Conservation (phyloP, 352 stramenopile species). For the Pythium pyrilobum region DNA sequence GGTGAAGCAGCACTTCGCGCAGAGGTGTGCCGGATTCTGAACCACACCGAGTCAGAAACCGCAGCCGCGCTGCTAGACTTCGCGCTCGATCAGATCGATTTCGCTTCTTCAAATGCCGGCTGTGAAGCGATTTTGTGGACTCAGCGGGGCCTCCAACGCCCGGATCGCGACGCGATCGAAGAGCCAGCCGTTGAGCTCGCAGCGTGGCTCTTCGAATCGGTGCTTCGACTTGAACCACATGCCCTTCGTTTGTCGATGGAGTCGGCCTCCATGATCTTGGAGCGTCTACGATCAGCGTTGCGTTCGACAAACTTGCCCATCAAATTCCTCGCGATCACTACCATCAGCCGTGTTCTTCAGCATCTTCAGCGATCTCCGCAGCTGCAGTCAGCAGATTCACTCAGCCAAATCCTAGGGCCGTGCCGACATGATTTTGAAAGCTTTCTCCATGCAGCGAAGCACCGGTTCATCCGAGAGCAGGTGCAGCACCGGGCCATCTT, state of each 20-base stretch:
- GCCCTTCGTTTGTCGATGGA: neutral
- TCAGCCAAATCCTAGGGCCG: slow-evolving; percentile 1
- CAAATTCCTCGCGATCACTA: slow-evolving; percentile 49
- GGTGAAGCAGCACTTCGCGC: neutral
- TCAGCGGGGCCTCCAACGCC: slow-evolving; percentile 46
- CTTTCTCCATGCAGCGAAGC: slow-evolving; percentile 44
- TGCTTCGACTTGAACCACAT: neutral
- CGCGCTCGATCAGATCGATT: slow-evolving; percentile 57
- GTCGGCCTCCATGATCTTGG: neutral
- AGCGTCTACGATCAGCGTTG: slow-evolving; percentile 1
- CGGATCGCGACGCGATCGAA: slow-evolving; percentile 36
- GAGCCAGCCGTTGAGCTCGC: slow-evolving; percentile 78
- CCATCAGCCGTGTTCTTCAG: slow-evolving; percentile 40
- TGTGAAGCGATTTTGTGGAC: slow-evolving; percentile 80
- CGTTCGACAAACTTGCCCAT: slow-evolving; percentile 50
- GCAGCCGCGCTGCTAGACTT: slow-evolving; percentile 30
- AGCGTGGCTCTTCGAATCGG: slow-evolving; percentile 14
- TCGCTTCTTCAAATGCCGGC: slow-evolving; percentile 30
- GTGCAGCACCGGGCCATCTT: slow-evolving; percentile 58
- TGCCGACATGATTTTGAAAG: slow-evolving; percentile 20
- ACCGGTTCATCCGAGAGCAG: slow-evolving; percentile 46
- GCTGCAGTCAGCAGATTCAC: neutral
- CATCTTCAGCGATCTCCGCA: neutral
- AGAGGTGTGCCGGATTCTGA: neutral
- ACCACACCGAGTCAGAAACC: neutral